Evolutionary conservation across 805 yeast species (phyloP), one percentile per base, ranked within the genome.

Genomic region (Candida lessepsii): DNA sequence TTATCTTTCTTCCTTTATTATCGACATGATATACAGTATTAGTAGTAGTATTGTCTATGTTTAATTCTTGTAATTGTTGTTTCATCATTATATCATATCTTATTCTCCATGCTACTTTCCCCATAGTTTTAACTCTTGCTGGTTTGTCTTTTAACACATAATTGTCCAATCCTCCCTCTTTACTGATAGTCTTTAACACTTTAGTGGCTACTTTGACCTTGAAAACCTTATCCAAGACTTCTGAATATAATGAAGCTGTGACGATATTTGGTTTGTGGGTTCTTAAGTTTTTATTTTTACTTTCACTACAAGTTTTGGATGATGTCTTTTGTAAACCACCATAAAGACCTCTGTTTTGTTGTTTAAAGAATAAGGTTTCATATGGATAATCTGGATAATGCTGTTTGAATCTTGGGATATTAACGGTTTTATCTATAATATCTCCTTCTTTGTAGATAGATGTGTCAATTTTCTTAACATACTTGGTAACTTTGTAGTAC

Each of bases 141-240:
- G 95, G 71, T 50, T 85, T 87, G 44, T 89, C 95, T 63, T 93
- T 93, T 30, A 80, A 74, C 46, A 93, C 63, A 58, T 93, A 93
- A 48, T 81, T 81, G 58, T 93, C 99, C 41, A 93, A 71, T 4
- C 99, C 99, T 46, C 99, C 99, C 61, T 91, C 98, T 52, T 81
- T 86, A 43, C 86, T 83, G 44, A 93, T 83, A 0, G 97, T 89
- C 53, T 82, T 80, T 56, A 93, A 72, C 5, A 89, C 97, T 44
- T 82, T 77, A 4, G 97, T 77, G 6, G 89, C 81, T 25, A 89
- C 80, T 44, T 74, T 79, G 40, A 87, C 61, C 35, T 69, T 67
- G 32, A 89, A 60, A 28, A 68, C 62, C 49, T 70, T 71, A 43
- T 80, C 66, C 52, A 93, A 71, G 0, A 86, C 67, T 51, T 86